Conservation (phyloP, 108 stramenopile species). For the Skeletonema costatum region DNA sequence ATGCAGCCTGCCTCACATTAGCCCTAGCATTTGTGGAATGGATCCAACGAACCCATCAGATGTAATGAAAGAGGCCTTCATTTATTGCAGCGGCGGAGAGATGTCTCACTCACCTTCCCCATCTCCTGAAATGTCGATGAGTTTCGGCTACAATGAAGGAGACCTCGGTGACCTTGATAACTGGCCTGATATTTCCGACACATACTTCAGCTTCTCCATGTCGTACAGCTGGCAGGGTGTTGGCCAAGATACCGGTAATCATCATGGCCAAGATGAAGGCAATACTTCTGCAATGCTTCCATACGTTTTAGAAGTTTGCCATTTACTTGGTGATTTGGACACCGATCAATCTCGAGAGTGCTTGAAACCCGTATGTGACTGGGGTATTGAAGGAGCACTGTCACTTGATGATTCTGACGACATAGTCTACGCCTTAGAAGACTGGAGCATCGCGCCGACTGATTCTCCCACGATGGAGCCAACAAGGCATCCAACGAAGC, state of each 20-base stretch:
- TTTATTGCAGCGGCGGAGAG: background rate
- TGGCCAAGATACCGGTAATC: background rate
- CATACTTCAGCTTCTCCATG: conserved; percentile 17
- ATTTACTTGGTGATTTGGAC: conserved; percentile 18
- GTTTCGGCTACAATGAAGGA: conserved; percentile 3
- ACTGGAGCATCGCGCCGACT: background rate
- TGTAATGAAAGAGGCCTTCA: background rate
- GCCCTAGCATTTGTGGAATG: conserved; percentile 2
- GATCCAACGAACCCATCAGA: background rate
- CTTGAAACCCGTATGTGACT: conserved; percentile 24
- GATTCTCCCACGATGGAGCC: background rate
- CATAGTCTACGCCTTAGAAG: background rate
- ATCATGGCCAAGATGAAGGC: background rate
- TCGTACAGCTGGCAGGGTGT: conserved; percentile 1
- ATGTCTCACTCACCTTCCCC: background rate
- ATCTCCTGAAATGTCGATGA: conserved; percentile 28
- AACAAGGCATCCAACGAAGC: background rate
- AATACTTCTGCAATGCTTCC: background rate
- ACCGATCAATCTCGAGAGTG: conserved; percentile 4
- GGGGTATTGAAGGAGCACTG: conserved; percentile 24
- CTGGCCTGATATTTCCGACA: conserved; percentile 5
- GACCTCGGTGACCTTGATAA: background rate
- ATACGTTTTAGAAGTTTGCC: conserved; percentile 30
- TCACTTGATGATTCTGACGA: background rate
- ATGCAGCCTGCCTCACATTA: conserved; percentile 13